Conservation (phyloP, 805 yeast genomes). For the Hanseniaspora pseudoguilliermondii region DNA sequence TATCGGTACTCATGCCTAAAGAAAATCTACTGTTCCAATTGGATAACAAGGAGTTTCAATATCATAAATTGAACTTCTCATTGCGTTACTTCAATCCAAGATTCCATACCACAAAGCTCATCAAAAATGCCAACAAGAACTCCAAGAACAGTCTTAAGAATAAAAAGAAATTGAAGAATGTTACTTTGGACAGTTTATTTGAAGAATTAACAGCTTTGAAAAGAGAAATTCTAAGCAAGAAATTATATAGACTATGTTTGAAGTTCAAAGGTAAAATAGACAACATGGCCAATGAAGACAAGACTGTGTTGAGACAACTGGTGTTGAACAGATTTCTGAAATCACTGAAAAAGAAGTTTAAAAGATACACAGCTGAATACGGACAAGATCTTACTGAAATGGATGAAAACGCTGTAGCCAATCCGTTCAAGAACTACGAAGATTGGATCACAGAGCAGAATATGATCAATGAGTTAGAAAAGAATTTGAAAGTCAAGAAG, state of each 20-base stretch:
- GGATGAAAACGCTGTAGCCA: slow-evolving; percentile 10
- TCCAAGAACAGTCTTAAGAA: slow-evolving; percentile 22
- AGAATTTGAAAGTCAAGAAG: slow-evolving; percentile 28
- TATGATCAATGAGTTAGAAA: slow-evolving; percentile 17
- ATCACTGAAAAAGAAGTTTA: slow-evolving; percentile 7
- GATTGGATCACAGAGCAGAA: slow-evolving; percentile 5
- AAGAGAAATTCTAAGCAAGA: slow-evolving; percentile 21
- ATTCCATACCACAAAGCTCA: slow-evolving; percentile 20
- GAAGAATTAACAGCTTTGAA: slow-evolving; percentile 18
- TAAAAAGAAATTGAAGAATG: slow-evolving; percentile 17
- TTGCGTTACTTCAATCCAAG: slow-evolving; percentile 25
- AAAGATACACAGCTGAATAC: slow-evolving; percentile 3
- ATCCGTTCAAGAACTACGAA: slow-evolving; percentile 9
- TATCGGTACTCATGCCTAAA: slow-evolving; percentile 21
- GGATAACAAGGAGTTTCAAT: slow-evolving; percentile 27
- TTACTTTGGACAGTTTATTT: slow-evolving; percentile 13
- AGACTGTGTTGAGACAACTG: not conserved
- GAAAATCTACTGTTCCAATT: slow-evolving; percentile 26
- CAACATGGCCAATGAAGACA: not conserved
- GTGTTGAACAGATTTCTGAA: slow-evolving; percentile 3
- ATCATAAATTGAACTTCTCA: slow-evolving; percentile 22
- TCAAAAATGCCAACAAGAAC: slow-evolving; percentile 19
- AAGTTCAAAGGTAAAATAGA: slow-evolving; percentile 5
- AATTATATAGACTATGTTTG: slow-evolving; percentile 17
- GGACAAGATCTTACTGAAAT: slow-evolving; percentile 8